Base-by-base conservation (phyloP, 2,329 filamentous ascomycete genomes). In the Epichloe festucae region DNA sequence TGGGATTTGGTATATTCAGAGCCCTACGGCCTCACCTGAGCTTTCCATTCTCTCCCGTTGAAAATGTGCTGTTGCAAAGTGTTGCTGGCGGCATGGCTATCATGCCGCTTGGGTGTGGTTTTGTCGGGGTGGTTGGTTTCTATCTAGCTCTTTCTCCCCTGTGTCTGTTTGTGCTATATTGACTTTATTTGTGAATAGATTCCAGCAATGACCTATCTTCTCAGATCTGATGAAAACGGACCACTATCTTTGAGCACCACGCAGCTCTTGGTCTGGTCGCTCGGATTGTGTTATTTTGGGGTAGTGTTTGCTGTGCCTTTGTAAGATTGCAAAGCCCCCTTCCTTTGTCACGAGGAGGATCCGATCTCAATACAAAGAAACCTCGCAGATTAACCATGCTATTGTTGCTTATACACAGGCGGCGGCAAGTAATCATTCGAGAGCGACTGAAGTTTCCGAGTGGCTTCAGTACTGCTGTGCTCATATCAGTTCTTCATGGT, bases 61-160 rank as follows among this genome's bases (percentile, higher is more conserved):
- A 98, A 69, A 98, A 98, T 65, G 93, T 98, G 4, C 76, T 98
- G 21, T 87, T 98, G 11, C 93, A 98, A 70, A 95, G 89, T 0
- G 93, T 98, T 4, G 91, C 93, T 1, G 91, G 93, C 11, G 87
- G 87, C 15, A 94, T 97, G 67, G 93, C 91, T 1, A 95, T 94
- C 5, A 97, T 97, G 89, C 93, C 93, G 0, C 72, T 98, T 11
- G 91, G 91, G 1, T 95, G 91, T 60, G 93, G 93, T 1, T 95
- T 97, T 63, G 91, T 97, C 17, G 91, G 91, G 5, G 90, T 97
- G 8, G 73, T 79, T 60, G 60, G 75, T 70, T n/a, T 8, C 23
- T 5, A 40, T 46, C 42, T 23, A 19, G 35, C 39, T 21, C 3
- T 27, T 27, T 8, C 35, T 11, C n/a, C 35, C 19, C 15, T 3